Percentiles rank a stretch among this genome's conserved stretches.
Conservation (phyloP, 441 rosid species). For the Flueggea neowawraea region DNA sequence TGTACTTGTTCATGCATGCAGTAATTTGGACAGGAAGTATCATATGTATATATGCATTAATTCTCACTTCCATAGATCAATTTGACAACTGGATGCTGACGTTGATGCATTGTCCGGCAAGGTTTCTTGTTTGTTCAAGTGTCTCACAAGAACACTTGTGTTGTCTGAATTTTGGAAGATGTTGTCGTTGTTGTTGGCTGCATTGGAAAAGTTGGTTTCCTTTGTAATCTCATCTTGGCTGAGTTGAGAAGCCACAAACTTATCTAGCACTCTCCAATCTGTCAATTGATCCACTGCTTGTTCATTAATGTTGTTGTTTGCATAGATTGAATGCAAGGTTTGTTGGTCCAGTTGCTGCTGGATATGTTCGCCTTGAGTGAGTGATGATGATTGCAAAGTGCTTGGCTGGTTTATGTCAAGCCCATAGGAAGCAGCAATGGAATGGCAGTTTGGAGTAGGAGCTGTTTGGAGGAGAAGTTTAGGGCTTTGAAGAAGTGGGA, state of each 20-base stretch:
- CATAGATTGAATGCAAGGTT: slow-evolving; percentile 29
- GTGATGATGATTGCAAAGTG: slow-evolving; percentile 39
- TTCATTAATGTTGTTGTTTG: slow-evolving; percentile 26
- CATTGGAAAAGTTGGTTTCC: slow-evolving; percentile 28
- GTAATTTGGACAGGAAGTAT: neutral
- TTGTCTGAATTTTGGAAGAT: slow-evolving; percentile 24
- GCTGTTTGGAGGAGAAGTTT: slow-evolving; percentile 35
- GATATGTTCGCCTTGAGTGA: slow-evolving; percentile 40
- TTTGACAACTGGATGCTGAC: slow-evolving; percentile 30
- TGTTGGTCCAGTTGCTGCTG: slow-evolving; percentile 31
- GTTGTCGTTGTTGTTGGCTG: slow-evolving; percentile 13
- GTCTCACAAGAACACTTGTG: slow-evolving; percentile 16
- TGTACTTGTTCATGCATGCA: slow-evolving; percentile 10
- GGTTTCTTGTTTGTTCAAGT: slow-evolving; percentile 28
- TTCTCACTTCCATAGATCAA: slow-evolving; percentile 55
- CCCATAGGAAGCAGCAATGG: slow-evolving; percentile 29
- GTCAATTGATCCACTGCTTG: slow-evolving; percentile 55
- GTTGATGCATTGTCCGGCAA: slow-evolving; percentile 30
- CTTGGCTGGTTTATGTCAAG: slow-evolving; percentile 38
- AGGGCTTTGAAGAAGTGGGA: slow-evolving; percentile 79
- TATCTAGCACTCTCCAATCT: slow-evolving; percentile 92
- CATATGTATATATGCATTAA: neutral
- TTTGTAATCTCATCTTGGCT: slow-evolving; percentile 58
- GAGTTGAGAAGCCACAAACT: slow-evolving; percentile 92
- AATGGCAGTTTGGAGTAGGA: slow-evolving; percentile 18